Percentiles rank a stretch among this genome's conserved stretches.
phyloP scores from a whole-genome alignment of 2,329 filamentous ascomycete species.

The Neonectria punicea region DNA sequence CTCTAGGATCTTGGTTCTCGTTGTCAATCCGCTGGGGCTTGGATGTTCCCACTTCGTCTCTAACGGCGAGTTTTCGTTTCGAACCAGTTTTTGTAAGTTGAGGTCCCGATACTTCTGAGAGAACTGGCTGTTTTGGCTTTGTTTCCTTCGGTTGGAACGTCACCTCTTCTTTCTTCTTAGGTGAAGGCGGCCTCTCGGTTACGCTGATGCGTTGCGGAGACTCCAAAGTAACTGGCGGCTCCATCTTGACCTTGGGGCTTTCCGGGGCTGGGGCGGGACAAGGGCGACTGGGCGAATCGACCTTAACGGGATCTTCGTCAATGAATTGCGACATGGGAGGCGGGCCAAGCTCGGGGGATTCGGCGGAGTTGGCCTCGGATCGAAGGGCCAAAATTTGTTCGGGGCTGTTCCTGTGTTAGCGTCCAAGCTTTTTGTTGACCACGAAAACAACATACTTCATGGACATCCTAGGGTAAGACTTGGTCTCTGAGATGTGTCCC shows the following conservation, averaged over 20 bases:
- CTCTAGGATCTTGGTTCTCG: conserved; percentile 43
- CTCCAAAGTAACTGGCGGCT: conserved; percentile 45
- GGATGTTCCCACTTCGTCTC: conserved; percentile 62
- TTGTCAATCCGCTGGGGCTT: conserved; percentile 40
- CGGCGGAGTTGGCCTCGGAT: conserved; percentile 59
- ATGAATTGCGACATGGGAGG: conserved; percentile 69
- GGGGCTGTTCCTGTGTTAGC: conserved; percentile 57
- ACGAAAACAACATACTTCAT: conserved; percentile 66
- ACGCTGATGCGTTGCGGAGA: conserved; percentile 43
- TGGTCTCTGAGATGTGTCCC: conserved; percentile 74
- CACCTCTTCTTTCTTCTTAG: conserved; percentile 41
- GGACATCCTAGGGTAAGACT: conserved; percentile 73
- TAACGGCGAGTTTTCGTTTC: conserved; percentile 67
- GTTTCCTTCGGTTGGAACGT: neutral
- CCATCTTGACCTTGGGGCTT: conserved; percentile 42
- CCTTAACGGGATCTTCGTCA: conserved; percentile 65
- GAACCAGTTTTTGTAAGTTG: conserved; percentile 57
- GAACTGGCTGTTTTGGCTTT: conserved; percentile 6
- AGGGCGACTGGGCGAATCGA: conserved; percentile 57
- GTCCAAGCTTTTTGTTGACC: neutral
- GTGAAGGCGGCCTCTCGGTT: conserved; percentile 37
- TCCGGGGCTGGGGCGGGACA: conserved; percentile 23
- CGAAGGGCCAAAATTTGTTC: conserved; percentile 72
- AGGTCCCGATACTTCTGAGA: conserved; percentile 24
- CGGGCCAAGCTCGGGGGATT: conserved; percentile 76